Conservation (phyloP, 176 grass and related monocot species). For the Thinopyrum elongatum region DNA sequence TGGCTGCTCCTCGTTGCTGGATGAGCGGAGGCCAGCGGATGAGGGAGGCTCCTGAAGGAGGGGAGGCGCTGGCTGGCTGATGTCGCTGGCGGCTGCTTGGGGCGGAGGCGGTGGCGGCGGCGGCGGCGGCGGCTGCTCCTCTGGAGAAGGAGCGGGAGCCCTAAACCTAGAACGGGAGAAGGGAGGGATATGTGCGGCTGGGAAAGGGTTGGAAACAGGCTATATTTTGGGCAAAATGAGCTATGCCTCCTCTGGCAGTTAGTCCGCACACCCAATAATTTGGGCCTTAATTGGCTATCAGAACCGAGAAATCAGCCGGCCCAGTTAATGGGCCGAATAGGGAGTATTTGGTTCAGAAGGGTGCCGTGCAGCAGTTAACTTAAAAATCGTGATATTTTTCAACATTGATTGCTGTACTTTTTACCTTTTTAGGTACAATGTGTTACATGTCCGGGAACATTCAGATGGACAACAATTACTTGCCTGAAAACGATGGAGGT, state of each 20-base stretch:
- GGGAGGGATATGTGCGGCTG: background rate
- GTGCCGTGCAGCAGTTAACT: background rate
- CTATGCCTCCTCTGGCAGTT: background rate
- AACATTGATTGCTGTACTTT: background rate
- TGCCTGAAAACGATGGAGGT: conserved; percentile 79
- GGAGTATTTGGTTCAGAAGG: background rate
- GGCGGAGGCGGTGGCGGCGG: no score
- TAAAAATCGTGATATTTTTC: background rate
- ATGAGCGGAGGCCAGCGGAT: background rate
- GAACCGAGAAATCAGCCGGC: no score
- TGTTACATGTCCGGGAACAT: conserved; percentile 88
- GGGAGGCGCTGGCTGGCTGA: background rate
- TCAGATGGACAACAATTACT: conserved; percentile 88
- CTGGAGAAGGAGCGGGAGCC: background rate
- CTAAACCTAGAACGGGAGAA: background rate
- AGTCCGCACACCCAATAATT: background rate
- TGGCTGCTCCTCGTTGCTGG: no score
- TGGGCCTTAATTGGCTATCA: background rate
- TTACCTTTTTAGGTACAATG: conserved; percentile 62
- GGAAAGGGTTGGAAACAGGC: background rate
- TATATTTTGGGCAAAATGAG: background rate
- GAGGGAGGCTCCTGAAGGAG: background rate
- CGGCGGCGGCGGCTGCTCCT: background rate
- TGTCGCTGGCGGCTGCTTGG: background rate
- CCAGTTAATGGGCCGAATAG: background rate